phyloP scores from a whole-genome alignment of 2,329 filamentous ascomycete genomes.

The Colletotrichum cereale region DNA sequence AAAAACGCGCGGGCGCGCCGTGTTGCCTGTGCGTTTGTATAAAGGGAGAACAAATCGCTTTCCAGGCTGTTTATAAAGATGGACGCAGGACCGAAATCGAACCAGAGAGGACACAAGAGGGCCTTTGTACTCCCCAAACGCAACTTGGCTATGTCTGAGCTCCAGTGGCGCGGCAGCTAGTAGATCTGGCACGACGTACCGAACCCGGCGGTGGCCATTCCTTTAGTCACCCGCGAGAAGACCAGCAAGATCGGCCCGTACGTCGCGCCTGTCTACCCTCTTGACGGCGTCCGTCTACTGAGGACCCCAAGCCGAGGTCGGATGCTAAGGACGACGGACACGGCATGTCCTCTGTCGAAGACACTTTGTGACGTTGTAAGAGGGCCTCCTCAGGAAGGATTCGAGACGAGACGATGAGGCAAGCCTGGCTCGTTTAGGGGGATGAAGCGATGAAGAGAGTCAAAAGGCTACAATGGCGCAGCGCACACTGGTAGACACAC shows the following conservation, averaged over 20 bases:
- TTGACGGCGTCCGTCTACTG: slow-evolving; percentile 63
- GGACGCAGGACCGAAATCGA: neutral
- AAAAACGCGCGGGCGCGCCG: slow-evolving; percentile 5
- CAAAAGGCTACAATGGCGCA: no score
- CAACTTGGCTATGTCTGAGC: slow-evolving; percentile 43
- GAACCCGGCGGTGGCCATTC: slow-evolving; percentile 56
- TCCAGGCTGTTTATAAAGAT: slow-evolving; percentile 17
- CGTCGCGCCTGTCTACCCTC: slow-evolving; percentile 58
- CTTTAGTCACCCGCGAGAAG: slow-evolving; percentile 52
- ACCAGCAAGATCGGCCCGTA: slow-evolving; percentile 53
- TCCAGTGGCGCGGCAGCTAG: slow-evolving; percentile 49
- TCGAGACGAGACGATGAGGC: no score
- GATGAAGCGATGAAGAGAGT: no score
- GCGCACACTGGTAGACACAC: no score
- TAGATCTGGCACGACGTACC: slow-evolving; percentile 56
- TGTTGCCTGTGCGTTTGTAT: neutral
- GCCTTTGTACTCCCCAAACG: neutral
- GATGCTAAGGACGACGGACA: slow-evolving; percentile 28
- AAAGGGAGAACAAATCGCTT: neutral
- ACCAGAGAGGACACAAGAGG: neutral
- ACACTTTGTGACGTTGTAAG: no score
- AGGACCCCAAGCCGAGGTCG: slow-evolving; percentile 25
- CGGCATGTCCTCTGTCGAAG: no score
- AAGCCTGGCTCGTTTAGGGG: no score
- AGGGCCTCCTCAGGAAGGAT: no score